Evolutionary conservation across 1,284 basidiomycete genomes (phyloP), one percentile per base, ranked within the genome.

Genomic region (Irpex rosettiformis): DNA sequence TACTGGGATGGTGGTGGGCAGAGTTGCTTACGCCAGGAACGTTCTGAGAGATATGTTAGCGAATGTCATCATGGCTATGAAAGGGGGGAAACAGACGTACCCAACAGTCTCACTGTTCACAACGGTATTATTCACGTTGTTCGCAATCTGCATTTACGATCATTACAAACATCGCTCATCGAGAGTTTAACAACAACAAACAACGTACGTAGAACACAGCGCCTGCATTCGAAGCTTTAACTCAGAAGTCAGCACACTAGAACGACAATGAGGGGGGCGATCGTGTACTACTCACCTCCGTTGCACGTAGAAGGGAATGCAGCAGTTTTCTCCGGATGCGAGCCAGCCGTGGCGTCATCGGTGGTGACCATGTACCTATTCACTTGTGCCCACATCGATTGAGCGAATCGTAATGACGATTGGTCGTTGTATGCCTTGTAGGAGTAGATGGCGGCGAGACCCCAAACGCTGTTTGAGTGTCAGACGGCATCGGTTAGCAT

Each of bases 121-220:
- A 40, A 13, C n/a, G 13, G 37, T 40, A n/a, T 40, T n/a, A n/a
- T n/a, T 40, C 6, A n/a, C 37, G n/a, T 40, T 40, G n/a, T 16
- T 40, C n/a, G 37, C 37, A 11, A 40, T n/a, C 37, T 40, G 37
- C n/a, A 40, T n/a, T n/a, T n/a, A n/a, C n/a, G 13, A 40, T 40
- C 11, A 40, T 40, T 6, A 25, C 27, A 37, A 22, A 8, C 16
- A 16, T 40, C 13, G n/a, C 13, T 13, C 11, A n/a, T n/a, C n/a
- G 37, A 13, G 37, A 40, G 8, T 52, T n/a, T n/a, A 27, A n/a
- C 11, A 28, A 11, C 13, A 22, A 10, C 10, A 22, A 13, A n/a
- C 29, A 25, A 56, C 55, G 28, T 43, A 59, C 58, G 16, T 28
- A 42, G 37, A 59, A 57, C 24, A 56, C 47, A 16, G 43, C 58